Evolutionary conservation across 2,329 filamentous ascomycete genomes (phyloP).

Genomic region (Pseudocercospora vitis): DNA sequence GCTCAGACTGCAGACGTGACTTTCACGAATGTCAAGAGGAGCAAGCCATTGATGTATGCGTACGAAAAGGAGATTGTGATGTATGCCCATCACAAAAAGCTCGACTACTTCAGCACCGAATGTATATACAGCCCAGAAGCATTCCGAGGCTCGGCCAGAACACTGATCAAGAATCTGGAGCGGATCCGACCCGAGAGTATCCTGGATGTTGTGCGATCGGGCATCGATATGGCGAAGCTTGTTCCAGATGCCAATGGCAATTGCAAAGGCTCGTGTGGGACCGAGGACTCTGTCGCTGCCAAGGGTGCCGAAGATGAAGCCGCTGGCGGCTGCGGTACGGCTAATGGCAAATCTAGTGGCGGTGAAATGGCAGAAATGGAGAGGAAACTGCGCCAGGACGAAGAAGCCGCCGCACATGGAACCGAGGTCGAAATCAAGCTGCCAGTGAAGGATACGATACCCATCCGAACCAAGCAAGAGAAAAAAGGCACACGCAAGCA

Average conservation of each 20-base stretch:
- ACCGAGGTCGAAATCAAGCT: conserved; percentile 66
- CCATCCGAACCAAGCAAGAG: conserved; percentile 39
- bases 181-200: conserved; percentile 91
- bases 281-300: conserved; percentile 22
- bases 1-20: conserved; percentile 47
- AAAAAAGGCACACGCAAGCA: conserved; percentile 26
- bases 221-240: conserved; percentile 93
- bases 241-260: conserved; percentile 60
- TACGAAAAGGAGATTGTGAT: conserved; percentile 99
- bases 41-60: conserved; percentile 95
- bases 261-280: conserved; percentile 50
- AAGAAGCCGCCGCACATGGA: conserved; percentile 53
- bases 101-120: conserved; percentile 98
- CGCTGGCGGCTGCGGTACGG: conserved; percentile 72
- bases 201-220: conserved; percentile 88
- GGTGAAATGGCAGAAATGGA: conserved; percentile 84
- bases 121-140: conserved; percentile 98
- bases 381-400: conserved; percentile 65
- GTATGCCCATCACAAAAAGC: conserved; percentile 92
- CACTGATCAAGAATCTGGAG: conserved; percentile 92
- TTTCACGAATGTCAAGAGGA: conserved; percentile 82
- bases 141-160: conserved; percentile 87
- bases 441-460: conserved; percentile 24
- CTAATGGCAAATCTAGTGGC: conserved; percentile 64
- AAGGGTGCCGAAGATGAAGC: conserved; percentile 56